Percentiles rank a stretch among this genome's conserved stretches.
phyloP scores from a whole-genome alignment of 306 rosid species.

The Prunus mongolica region DNA sequence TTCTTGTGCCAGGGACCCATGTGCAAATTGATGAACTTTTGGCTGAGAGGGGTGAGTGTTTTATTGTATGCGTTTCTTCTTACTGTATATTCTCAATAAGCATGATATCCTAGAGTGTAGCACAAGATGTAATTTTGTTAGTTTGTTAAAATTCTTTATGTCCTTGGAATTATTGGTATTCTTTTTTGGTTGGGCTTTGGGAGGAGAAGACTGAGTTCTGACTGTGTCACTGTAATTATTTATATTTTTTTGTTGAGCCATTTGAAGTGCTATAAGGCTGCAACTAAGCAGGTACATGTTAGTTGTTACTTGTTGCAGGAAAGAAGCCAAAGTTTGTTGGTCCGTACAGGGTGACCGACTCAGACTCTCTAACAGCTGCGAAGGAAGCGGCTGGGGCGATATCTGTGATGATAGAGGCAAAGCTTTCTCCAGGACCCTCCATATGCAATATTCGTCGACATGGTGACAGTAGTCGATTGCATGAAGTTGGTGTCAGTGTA shows the following conservation, averaged over 20 bases:
- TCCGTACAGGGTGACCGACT: slow-evolving; percentile 79
- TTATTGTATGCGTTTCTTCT: background rate
- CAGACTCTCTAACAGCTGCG: slow-evolving; percentile 75
- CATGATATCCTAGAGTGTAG: background rate
- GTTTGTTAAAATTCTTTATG: background rate
- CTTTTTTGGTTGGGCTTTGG: no score
- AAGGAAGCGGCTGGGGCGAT: slow-evolving; percentile 94
- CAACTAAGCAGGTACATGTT: slow-evolving; percentile 2
- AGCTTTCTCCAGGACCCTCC: slow-evolving; percentile 97
- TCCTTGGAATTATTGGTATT: background rate
- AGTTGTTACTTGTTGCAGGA: slow-evolving; percentile 46
- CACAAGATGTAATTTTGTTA: background rate
- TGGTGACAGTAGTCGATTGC: slow-evolving; percentile 90
- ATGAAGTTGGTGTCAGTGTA: slow-evolving; percentile 91
- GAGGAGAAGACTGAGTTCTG: no score
- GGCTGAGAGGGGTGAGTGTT: slow-evolving; percentile 66
- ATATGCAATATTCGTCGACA: slow-evolving; percentile 89
- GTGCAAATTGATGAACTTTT: slow-evolving; percentile 81
- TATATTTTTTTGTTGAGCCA: background rate
- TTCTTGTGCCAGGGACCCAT: slow-evolving; percentile 90
- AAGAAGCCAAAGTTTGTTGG: slow-evolving; percentile 68
- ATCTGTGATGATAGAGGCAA: slow-evolving; percentile 78
- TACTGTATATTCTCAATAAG: background rate
- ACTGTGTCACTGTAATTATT: no score
- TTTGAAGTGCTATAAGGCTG: background rate